These are phyloP conservation scores for Cryomyces antarcticus DNA, from an alignment of 495 filamentous ascomycete species.

Conservation along the genomic window DNA sequence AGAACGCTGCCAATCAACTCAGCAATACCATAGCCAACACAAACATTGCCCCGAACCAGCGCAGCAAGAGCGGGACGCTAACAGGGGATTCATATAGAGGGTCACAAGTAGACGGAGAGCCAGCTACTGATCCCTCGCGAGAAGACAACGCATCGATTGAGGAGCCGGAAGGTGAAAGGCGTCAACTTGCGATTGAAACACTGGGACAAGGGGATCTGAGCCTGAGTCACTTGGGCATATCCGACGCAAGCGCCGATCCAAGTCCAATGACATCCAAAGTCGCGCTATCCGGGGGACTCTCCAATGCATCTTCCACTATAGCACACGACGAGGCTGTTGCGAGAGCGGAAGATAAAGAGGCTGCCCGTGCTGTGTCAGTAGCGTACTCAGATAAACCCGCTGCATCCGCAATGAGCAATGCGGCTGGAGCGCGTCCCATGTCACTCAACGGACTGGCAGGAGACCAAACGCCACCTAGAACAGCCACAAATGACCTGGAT, in stretches of 20 bases:
- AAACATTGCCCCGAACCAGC: conserved; percentile 17
- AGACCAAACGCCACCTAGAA: conserved; percentile 30
- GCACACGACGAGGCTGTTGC: conserved; percentile 31
- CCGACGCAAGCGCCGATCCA: conserved; percentile 26
- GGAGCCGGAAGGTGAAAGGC: conserved; percentile 18
- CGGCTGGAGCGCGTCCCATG: conserved; percentile 7
- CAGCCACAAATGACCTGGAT: conserved; percentile 51
- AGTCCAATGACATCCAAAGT: conserved; percentile 25
- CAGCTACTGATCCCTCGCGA: neutral
- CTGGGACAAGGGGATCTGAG: conserved; percentile 76
- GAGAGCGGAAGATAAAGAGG: conserved; percentile 34
- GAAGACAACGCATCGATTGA: conserved; percentile 3
- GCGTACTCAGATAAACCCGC: conserved; percentile 34
- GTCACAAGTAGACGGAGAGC: conserved; percentile 17
- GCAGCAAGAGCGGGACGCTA: conserved; percentile 18
- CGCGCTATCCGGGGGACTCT: conserved; percentile 21
- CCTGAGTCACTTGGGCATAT: conserved; percentile 60
- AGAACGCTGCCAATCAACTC: conserved; percentile 77
- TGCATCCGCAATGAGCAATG: conserved; percentile 4
- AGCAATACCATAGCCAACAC: conserved; percentile 61
- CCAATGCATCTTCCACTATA: conserved; percentile 13
- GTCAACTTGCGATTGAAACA: conserved; percentile 57
- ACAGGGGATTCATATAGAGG: conserved; percentile 12
- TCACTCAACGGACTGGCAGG: conserved; percentile 14
- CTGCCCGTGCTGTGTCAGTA: conserved; percentile 37